These are phyloP conservation scores for Cyamopsis tetragonoloba DNA, from an alignment of 306 rosid species.

Conservation along the genomic window DNA sequence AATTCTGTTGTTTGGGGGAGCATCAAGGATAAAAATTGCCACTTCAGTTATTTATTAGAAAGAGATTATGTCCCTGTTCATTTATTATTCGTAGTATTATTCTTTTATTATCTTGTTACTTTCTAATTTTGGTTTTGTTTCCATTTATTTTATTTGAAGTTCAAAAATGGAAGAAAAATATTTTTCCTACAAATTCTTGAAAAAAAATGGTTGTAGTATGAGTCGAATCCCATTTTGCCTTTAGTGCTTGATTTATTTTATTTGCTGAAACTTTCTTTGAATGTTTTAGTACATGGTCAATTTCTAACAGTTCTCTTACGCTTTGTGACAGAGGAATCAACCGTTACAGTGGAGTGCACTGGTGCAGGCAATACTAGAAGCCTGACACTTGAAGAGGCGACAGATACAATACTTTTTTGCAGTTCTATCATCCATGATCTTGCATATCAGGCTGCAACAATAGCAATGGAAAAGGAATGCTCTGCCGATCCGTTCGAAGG, in stretches of 20 bases:
- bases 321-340: constrained; percentile 63
- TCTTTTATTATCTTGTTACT: too few relatives aligned
- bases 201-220: too few relatives aligned
- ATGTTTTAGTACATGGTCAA: constrained; percentile 8
- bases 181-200: too few relatives aligned
- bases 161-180: too few relatives aligned
- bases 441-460: constrained; percentile 79
- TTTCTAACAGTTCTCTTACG: constrained; percentile 28
- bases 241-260: neutral
- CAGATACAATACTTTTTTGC: constrained; percentile 92
- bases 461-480: constrained; percentile 71
- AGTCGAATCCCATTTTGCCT: neutral
- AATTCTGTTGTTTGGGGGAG: neutral
- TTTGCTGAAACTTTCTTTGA: constrained; percentile 10
- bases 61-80: neutral
- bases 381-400: constrained; percentile 94
- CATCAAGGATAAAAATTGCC: too few relatives aligned
- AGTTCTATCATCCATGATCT: constrained; percentile 88
- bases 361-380: constrained; percentile 62
- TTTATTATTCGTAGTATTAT: too few relatives aligned
- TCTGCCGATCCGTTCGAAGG: constrained; percentile 52
- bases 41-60: neutral
- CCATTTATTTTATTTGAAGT: too few relatives aligned
- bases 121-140: too few relatives aligned
- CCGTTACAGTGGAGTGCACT: constrained; percentile 64